Percentiles rank a stretch among this genome's conserved stretches.
Evolutionary conservation across 202 grass and related monocot genomes (phyloP).

Genomic region (Bolboschoenoplectus hybrid): DNA sequence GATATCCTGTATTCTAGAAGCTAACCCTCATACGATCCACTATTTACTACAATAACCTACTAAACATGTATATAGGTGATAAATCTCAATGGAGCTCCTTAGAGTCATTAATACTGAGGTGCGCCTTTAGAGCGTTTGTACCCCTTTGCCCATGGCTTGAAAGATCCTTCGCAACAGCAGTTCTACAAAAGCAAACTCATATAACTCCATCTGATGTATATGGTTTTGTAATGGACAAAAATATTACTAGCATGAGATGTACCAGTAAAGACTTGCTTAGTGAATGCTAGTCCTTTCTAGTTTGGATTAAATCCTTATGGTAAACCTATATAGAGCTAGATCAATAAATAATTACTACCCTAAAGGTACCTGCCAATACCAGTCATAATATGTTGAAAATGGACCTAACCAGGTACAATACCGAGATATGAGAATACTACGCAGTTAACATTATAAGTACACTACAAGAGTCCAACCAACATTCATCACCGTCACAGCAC

Average conservation of each 20-base stretch:
- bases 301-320: slow-evolving; percentile 4
- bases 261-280: neutral
- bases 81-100: slow-evolving; percentile 27
- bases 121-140: neutral
- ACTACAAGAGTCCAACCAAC: neutral
- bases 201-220: neutral
- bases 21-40: slow-evolving; percentile 2
- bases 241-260: neutral
- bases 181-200: slow-evolving; percentile 53
- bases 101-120: neutral
- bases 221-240: neutral
- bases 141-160: slow-evolving; percentile 55
- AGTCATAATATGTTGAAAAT: neutral
- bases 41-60: neutral
- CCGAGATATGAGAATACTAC: neutral
- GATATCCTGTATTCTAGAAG: slow-evolving; percentile 9
- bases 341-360: neutral
- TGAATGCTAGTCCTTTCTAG: neutral
- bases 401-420: neutral
- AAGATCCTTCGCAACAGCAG: slow-evolving; percentile 50
- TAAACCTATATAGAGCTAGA: neutral
- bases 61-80: neutral
- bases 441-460: neutral
- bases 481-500: neutral
- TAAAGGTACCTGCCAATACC: neutral